Conservation (phyloP, 352 stramenopile species). For the Globisporangium spiculum region DNA sequence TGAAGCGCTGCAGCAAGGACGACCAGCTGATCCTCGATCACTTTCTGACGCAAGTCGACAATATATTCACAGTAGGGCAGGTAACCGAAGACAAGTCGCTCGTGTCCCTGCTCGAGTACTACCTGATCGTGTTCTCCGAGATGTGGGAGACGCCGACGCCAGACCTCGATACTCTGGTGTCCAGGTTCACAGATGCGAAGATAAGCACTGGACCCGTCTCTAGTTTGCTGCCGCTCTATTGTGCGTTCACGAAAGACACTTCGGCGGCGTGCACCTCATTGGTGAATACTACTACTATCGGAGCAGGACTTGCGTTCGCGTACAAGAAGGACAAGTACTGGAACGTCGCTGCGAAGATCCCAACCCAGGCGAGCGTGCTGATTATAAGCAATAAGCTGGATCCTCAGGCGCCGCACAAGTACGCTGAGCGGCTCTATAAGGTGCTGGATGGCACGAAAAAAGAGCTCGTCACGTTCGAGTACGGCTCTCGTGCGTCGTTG, state of each 20-base stretch:
- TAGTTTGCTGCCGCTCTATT: constrained; percentile 36
- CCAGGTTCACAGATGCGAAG: constrained; percentile 23
- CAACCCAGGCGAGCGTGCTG: constrained; percentile 36
- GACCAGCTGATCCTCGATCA: constrained; percentile 12
- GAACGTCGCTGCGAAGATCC: constrained; percentile 38
- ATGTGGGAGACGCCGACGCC: constrained; percentile 46
- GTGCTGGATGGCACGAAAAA: constrained; percentile 34
- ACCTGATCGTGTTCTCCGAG: constrained; percentile 52
- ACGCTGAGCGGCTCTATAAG: constrained; percentile 32
- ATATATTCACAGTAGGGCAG: not conserved
- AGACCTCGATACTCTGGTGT: constrained; percentile 14
- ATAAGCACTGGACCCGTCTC: constrained; percentile 26
- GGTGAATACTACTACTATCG: constrained; percentile 13
- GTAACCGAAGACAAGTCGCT: constrained; percentile 23
- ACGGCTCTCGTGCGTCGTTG: constrained; percentile 34
- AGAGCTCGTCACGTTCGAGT: constrained; percentile 45
- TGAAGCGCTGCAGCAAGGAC: not conserved
- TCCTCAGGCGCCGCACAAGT: constrained; percentile 49
- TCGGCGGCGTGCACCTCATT: constrained; percentile 24
- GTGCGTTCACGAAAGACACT: constrained; percentile 46
- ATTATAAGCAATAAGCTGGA: constrained; percentile 52
- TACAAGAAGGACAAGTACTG: constrained; percentile 55
- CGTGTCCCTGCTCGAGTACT: constrained; percentile 37
- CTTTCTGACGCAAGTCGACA: not conserved
- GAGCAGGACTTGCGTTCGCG: constrained; percentile 22